Evolutionary conservation across 2,329 filamentous ascomycete genomes (phyloP), one percentile per base, ranked within the genome.

Genomic region (Ascochyta viciae-villosae): DNA sequence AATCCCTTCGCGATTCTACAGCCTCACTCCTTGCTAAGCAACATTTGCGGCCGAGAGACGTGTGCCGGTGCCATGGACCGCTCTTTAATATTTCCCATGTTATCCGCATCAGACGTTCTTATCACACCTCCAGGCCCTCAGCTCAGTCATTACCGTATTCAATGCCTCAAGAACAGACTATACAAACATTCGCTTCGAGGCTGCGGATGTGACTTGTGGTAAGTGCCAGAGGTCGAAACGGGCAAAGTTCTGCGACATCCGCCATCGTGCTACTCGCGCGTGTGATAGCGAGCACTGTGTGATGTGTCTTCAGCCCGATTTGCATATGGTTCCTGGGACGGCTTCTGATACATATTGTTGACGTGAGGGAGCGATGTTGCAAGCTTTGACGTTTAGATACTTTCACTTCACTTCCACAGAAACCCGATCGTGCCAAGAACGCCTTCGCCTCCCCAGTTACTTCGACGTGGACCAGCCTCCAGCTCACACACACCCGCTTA

Each of bases 211-310:
- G 48, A 43, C 48, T n/a, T 39, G 47, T 48, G 38, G 41, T 27
- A 23, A 22, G 31, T 46, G 13, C 22, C 16, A 26, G 6, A 27
- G 3, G 7, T n/a, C 31, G 13, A 33, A n/a, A 43, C 10, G 19
- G 37, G 42, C n/a, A 46, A n/a, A 15, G 15, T 22, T 26, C 42
- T 51, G 47, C 43, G 38, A 56, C 47, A 50, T 23, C 16, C 19
- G 29, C 46, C 53, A 51, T 39, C 43, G 47, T 56, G 53, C 47
- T 39, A 51, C 42, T 38, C 4, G 24, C 42, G 39, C 47, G 53
- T 56, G 53, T 48, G 37, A 41, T 47, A 13, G 15, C 26, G 6
- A 38, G 13, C 31, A n/a, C 5, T 33, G 12, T n/a, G 27, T 23
- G 8, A 26, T 35, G 12, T 24, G 26, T 10, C 24, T 13, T 16